Evolutionary conservation across 441 rosid species (phyloP).

Genomic region (Corymbia calophylla): DNA sequence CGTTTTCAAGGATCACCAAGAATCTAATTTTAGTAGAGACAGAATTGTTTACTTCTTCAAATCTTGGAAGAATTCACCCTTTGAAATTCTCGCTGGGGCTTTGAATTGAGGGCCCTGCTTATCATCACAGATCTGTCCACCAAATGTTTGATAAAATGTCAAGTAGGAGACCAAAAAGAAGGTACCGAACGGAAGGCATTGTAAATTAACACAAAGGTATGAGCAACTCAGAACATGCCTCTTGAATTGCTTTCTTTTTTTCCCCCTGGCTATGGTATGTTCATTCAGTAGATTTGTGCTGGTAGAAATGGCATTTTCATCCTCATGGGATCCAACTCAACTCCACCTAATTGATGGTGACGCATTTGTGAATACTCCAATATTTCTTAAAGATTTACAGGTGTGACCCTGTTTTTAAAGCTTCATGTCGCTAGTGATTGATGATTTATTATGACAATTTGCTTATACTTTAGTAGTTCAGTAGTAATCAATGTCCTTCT

Average conservation of each 20-base stretch:
- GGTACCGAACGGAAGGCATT: fast-evolving
- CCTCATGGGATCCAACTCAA: background rate
- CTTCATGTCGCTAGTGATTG: background rate
- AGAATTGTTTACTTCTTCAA: background rate
- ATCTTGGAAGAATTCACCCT: background rate
- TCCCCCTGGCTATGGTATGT: background rate
- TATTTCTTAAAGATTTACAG: fast-evolving
- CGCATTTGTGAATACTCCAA: background rate
- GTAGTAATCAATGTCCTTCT: background rate
- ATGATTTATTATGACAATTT: background rate
- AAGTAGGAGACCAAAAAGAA: background rate
- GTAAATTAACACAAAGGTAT: background rate
- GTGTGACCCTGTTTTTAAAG: background rate
- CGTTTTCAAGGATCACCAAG: too few relatives aligned
- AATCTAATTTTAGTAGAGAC: too few relatives aligned
- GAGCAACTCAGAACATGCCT: background rate
- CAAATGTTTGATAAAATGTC: background rate
- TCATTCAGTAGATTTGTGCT: background rate
- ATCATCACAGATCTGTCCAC: background rate
- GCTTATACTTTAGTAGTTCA: background rate
- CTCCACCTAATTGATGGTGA: fast-evolving
- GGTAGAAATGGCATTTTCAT: background rate
- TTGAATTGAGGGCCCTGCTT: background rate
- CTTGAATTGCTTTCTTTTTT: background rate
- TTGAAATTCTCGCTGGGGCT: background rate